Percentiles rank a stretch among this genome's conserved stretches.
Conservation (phyloP, 768 basidiomycete genomes). For the Lactarius quietus region DNA sequence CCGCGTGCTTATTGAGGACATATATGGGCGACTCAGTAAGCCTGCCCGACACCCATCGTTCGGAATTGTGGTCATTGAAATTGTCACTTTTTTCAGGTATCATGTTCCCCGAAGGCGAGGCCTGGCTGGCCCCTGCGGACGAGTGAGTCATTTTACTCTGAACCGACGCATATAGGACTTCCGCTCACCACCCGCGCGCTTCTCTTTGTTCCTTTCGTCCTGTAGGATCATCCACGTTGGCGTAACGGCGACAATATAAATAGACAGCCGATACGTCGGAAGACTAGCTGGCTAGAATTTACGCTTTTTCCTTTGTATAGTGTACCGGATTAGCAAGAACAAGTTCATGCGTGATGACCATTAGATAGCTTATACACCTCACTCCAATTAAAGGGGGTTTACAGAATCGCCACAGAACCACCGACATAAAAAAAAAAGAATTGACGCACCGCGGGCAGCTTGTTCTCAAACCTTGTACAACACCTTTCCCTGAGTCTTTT, state of each 20-base stretch:
- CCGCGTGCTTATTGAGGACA: constrained; percentile 52
- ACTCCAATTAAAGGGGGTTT: background rate
- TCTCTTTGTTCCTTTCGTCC: background rate
- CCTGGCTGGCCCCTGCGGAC: constrained; percentile 53
- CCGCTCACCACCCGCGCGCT: background rate
- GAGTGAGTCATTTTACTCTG: constrained; percentile 36
- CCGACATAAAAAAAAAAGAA: too few species aligned
- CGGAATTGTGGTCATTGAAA: background rate
- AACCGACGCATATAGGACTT: background rate
- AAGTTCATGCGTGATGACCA: background rate
- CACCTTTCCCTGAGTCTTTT: too few species aligned
- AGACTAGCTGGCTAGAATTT: background rate
- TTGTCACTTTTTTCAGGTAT: constrained; percentile 35
- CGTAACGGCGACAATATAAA: constrained; percentile 18
- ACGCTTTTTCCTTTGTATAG: background rate
- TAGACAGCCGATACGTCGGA: background rate
- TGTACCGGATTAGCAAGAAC: background rate
- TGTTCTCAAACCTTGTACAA: too few species aligned
- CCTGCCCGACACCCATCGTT: background rate
- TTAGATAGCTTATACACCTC: background rate
- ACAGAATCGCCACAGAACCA: background rate
- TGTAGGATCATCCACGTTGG: constrained; percentile 21
- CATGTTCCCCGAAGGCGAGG: constrained; percentile 61
- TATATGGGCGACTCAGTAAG: constrained; percentile 57
- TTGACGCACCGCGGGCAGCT: too few species aligned